A percentile compares a stretch with the other conserved stretches of the same genome.
phyloP scores from a whole-genome alignment of 768 basidiomycete species.

The Lactifluus rugatus region DNA sequence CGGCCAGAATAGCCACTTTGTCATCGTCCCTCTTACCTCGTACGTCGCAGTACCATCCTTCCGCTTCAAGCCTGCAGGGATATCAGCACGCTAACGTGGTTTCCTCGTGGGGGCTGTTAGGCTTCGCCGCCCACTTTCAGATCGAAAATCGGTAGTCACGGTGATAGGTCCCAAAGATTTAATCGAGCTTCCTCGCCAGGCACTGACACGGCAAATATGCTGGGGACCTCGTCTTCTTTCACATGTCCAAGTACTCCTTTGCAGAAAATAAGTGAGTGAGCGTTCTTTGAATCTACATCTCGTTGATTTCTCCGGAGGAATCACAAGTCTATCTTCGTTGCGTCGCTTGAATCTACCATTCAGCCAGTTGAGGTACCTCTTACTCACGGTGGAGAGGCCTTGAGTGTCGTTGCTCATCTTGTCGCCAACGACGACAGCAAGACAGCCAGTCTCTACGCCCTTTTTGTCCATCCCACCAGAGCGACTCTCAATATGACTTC shows the following conservation, averaged over 20 bases:
- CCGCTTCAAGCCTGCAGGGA: neutral
- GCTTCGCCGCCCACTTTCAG: conserved; percentile 49
- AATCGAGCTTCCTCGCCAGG: conserved; percentile 62
- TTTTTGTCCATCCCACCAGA: conserved; percentile 41
- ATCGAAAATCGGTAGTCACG: conserved; percentile 49
- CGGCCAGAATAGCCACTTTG: too few relatives aligned
- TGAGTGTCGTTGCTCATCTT: conserved; percentile 59
- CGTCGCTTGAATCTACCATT: conserved; percentile 43
- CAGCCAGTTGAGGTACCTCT: conserved; percentile 51
- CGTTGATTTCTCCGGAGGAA: conserved; percentile 38
- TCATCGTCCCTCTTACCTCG: too few relatives aligned
- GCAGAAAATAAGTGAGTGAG: conserved; percentile 58
- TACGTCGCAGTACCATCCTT: too few relatives aligned
- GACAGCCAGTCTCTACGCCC: conserved; percentile 49
- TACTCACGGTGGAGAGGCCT: conserved; percentile 58
- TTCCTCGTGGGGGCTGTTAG: conserved; percentile 45
- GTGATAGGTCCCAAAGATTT: conserved; percentile 57
- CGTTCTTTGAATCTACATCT: neutral
- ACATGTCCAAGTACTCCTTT: conserved; percentile 60
- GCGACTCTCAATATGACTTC: conserved; percentile 27
- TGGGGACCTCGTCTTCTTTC: conserved; percentile 60
- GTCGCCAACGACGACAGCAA: conserved; percentile 43
- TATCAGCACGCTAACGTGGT: conserved; percentile 35
- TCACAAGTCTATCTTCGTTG: conserved; percentile 55
- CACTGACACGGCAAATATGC: conserved; percentile 51